A percentile compares a stretch with the other conserved stretches of the same genome.
Conservation (phyloP, 164 flowering plant genomes). For the Tinospora cordifolia region DNA sequence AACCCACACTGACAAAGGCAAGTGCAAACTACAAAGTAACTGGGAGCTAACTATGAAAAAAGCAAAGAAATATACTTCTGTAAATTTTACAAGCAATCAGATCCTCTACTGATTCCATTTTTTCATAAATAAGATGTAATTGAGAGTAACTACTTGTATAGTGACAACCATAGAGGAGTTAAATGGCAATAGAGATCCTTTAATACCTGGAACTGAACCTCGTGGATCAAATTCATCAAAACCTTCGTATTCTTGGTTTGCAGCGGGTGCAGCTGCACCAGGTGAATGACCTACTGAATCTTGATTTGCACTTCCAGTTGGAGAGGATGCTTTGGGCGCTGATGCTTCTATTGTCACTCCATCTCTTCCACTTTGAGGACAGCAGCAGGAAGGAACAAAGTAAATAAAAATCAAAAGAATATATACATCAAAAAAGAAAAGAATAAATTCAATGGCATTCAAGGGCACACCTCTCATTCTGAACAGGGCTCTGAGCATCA, state of each 20-base stretch:
- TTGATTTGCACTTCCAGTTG: slow-evolving; percentile 31
- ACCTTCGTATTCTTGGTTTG: slow-evolving; percentile 32
- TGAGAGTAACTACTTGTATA: neutral
- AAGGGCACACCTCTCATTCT: slow-evolving; percentile 57
- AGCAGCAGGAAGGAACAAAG: neutral
- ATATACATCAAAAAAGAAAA: neutral
- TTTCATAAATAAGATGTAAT: neutral
- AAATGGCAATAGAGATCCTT: neutral
- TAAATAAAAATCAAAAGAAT: slow-evolving; percentile 13
- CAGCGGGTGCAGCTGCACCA: slow-evolving; percentile 30
- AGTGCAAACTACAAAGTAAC: too few relatives aligned
- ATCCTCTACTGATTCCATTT: neutral
- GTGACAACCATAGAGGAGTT: neutral
- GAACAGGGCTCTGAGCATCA: slow-evolving; percentile 46
- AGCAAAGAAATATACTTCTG: too few relatives aligned
- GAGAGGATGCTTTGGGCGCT: slow-evolving; percentile 49
- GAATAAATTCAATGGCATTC: neutral
- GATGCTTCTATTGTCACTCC: slow-evolving; percentile 41
- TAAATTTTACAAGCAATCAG: too few relatives aligned
- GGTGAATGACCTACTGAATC: slow-evolving; percentile 24
- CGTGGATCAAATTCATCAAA: slow-evolving; percentile 96
- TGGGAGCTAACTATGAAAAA: too few relatives aligned
- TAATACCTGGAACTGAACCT: slow-evolving; percentile 53
- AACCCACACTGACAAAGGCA: too few relatives aligned
- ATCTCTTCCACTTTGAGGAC: slow-evolving; percentile 31